Conservation (phyloP, 345 rosid species). For the Lepidium sativum region DNA sequence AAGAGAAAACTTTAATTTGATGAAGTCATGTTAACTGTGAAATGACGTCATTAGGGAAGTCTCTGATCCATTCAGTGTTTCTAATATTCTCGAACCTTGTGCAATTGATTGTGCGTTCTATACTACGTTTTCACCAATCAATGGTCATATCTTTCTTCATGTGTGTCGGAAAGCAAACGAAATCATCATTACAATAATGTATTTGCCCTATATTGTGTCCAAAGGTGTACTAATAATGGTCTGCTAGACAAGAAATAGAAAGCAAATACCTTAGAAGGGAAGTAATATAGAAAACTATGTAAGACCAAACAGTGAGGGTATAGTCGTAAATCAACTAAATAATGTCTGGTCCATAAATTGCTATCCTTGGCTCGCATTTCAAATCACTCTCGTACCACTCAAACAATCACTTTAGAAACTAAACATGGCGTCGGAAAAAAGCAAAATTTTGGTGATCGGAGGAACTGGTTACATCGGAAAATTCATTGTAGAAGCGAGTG, state of each 20-base stretch:
- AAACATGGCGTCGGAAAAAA: conserved; percentile 38
- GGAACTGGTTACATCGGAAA: conserved; percentile 81
- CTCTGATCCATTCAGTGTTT: no score
- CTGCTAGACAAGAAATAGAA: no score
- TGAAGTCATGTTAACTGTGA: not conserved
- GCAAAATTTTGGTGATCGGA: conserved; percentile 63
- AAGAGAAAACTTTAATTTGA: not conserved
- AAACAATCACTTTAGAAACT: not conserved
- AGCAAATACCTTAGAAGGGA: no score
- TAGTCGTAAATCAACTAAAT: not conserved
- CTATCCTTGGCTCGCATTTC: not conserved
- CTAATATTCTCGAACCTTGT: not conserved
- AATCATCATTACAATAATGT: not conserved
- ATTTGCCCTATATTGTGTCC: not conserved
- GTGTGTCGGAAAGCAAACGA: no score
- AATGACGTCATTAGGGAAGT: conserved; percentile 1
- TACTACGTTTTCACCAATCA: not conserved
- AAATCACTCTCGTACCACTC: not conserved
- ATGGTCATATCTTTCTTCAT: no score
- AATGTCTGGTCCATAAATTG: conserved; percentile 1
- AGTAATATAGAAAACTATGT: no score
- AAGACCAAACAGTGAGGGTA: not conserved
- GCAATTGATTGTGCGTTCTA: not conserved
- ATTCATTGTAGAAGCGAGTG: conserved; percentile 55
- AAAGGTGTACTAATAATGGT: not conserved